Evolutionary conservation across 768 basidiomycete species (phyloP).

Genomic region (Tricholoma flavovirens): DNA sequence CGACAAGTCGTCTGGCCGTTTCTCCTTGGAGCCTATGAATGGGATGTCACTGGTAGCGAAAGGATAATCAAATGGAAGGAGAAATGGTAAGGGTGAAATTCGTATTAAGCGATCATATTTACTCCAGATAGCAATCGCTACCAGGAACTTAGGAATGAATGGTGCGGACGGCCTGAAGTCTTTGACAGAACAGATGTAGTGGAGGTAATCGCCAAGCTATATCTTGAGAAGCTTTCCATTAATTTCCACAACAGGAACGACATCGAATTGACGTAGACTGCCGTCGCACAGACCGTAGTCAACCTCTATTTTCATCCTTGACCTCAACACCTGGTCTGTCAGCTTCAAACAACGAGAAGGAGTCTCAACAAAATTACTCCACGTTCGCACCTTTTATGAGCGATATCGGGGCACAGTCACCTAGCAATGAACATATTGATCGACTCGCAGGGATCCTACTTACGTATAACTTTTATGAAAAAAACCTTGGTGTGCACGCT

Average conservation of each 20-base stretch:
- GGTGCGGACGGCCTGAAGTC: constrained; percentile 80
- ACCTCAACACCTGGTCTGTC: constrained; percentile 26
- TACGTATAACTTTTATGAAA: constrained; percentile 89
- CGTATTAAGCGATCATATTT: neutral
- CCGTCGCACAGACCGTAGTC: constrained; percentile 90
- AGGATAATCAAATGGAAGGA: constrained; percentile 55
- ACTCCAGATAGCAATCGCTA: constrained; percentile 53
- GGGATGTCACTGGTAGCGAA: constrained; percentile 64
- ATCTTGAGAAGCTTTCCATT: constrained; percentile 2
- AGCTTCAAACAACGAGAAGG: constrained; percentile 48
- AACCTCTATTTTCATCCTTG: constrained; percentile 71
- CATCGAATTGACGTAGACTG: constrained; percentile 97
- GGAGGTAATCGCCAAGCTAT: constrained; percentile 49
- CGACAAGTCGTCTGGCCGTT: constrained; percentile 88
- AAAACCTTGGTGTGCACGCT: constrained; percentile 64
- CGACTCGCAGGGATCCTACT: constrained; percentile 80
- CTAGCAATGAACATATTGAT: constrained; percentile 88
- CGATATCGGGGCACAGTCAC: constrained; percentile 83
- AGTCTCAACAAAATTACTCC: constrained; percentile 48
- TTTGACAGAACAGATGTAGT: constrained; percentile 74
- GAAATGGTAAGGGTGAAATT: constrained; percentile 44
- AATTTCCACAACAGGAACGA: constrained; percentile 50
- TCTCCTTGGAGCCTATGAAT: constrained; percentile 76
- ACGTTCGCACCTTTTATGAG: constrained; percentile 68
- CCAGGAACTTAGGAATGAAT: constrained; percentile 64